Evolutionary conservation across 768 basidiomycete species (phyloP), one percentile per base, ranked within the genome.

Genomic region (Myochromella boudieri): DNA sequence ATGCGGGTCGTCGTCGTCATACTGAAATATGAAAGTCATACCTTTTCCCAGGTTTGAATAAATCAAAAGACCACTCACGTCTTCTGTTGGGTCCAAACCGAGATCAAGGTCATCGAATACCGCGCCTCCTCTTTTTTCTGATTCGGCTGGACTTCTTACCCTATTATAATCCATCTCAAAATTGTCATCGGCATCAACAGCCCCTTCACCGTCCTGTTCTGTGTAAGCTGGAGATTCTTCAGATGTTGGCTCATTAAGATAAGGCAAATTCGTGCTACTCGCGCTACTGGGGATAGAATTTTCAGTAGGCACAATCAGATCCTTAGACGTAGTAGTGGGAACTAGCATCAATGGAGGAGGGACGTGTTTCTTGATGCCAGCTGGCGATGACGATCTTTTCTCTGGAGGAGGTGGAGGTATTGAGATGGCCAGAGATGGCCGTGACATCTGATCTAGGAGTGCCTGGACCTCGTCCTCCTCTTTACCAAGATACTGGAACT

Each of bases 1-100:
- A 57, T 88, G 73, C 34, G 85, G 84, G 56, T 89, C 88, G 54
- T 80, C 70, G 36, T 81, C 77, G 49, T 87, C 84, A 54, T 77
- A 84, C 85, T 88, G 55, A 6, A 42, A 25, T 44, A 31, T 38
- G 36, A 50, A 54, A 58, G 65, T 56, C 27, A 56, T 15, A 17
- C 11, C 1, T 11, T 24, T 27, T 32, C 5, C 32, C 42, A 11
- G 40, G 37, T 34, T 8, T 4, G 14, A n/a, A 18, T 7, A 17
- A 44, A 42, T 33, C 17, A 24, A 18, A 54, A 38, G 29, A 44
- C 24, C 26, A 62, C 72, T 64, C 50, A 75, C 74, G 37, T 77
- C 73, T 46, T 71, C 70, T 17, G 68, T 63, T 17, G 69, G 69
- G 45, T 74, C 76, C 52, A 79, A 65, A 31, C 74, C 76, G 32